These are phyloP conservation scores for Ophiostoma sp. DNA, from an alignment of 2,329 filamentous ascomycete species.

Conservation along the genomic window DNA sequence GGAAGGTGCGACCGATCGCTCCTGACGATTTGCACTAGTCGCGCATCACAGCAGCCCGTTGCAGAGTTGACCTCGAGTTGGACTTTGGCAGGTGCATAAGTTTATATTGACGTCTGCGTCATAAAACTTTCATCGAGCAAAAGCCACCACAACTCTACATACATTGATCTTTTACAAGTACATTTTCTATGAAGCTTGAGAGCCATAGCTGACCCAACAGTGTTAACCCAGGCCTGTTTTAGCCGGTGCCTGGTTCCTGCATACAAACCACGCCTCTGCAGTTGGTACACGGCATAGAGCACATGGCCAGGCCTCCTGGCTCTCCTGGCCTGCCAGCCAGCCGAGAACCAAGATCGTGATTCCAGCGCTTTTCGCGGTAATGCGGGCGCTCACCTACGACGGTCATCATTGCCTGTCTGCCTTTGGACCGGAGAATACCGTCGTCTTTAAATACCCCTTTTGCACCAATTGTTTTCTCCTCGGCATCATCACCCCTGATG, in stretches of 20 bases:
- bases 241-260: constrained; percentile 18
- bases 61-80: background rate
- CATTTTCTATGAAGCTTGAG: too few species aligned
- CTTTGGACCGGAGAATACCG: constrained; percentile 2
- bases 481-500: background rate
- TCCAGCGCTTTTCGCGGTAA: background rate
- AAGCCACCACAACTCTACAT: background rate
- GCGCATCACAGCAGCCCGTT: background rate
- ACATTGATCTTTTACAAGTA: background rate
- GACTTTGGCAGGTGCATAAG: background rate
- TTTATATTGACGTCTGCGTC: background rate
- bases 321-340: background rate
- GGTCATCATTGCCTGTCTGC: background rate
- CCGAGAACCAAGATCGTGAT: background rate
- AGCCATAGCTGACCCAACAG: background rate
- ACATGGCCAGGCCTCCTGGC: background rate
- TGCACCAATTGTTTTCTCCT: background rate
- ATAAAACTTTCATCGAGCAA: background rate
- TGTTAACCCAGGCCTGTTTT: background rate
- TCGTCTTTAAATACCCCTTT: background rate
- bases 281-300: background rate
- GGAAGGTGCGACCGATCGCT: background rate
- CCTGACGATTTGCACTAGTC: constrained; percentile 1
- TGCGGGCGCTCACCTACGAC: background rate
- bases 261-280: background rate